Base-by-base conservation (phyloP, 2,329 filamentous ascomycete species). In the Mycosphaerella sp. region DNA sequence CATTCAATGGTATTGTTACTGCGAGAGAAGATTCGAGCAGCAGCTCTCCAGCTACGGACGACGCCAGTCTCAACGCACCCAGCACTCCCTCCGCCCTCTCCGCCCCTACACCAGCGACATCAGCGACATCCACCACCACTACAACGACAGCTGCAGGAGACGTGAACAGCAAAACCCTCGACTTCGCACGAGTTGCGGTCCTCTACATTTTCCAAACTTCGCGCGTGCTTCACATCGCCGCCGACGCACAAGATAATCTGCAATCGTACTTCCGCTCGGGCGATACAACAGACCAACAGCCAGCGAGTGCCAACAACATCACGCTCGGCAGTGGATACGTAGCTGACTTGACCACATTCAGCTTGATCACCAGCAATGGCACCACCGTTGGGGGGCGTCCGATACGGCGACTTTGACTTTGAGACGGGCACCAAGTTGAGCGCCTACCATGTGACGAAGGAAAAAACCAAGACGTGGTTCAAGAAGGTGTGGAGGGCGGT, bases 131-230 rank as follows among this genome's bases (percentile, higher is more conserved):
- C 5, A 29, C 26, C 3, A 29, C 26, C 26, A 29, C 26, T 7
- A 29, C 26, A 4, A 29, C 26, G 26, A 29, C 26, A 29, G 26
- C 26, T 29, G 5, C 26, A 29, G 26, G 26, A 6, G 26, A 29
- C 5, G 26, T 29, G 5, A 4, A 29, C 26, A 29, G 26, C 26
- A 42, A 2, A n/a, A 62, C 59, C 1, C 58, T 69, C 17, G 73
- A 76, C 57, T 77, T 78, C 59, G 75, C 75, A 2, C 70, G 74
- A 21, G 60, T 74, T 12, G 70, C 71, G 11, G 71, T 78, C 11
- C 68, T 78, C 4, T 70, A 74, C 38, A 67, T 76, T 10, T 64
- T 78, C 11, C 74, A 77, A 57, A 67, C 71, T 29, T 70, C 69
- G 6, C 65, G 68, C 4, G 62, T 70, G 32, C 55, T 77, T 1